Conservation (phyloP, 2,329 filamentous ascomycete species). For the Tympanopsis confertula region DNA sequence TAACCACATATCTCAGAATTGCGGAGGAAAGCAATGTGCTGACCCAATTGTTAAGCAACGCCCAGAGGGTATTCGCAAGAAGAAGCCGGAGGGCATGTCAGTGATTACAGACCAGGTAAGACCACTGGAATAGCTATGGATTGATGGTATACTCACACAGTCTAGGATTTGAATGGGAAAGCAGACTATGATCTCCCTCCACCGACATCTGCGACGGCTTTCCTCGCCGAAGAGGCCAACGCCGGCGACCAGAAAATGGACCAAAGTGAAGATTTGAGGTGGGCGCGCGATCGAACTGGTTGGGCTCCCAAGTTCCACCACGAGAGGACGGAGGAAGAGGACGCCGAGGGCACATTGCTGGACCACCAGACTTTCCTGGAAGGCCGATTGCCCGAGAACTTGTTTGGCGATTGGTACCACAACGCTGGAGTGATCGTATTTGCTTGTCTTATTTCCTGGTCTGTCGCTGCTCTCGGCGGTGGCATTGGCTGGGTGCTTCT, state of each 20-base stretch:
- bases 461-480: constrained; percentile 78
- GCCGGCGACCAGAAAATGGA: constrained; percentile 34
- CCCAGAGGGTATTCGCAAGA: constrained; percentile 6
- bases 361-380: constrained; percentile 81
- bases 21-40: background rate
- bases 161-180: too few species aligned
- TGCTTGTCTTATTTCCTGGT: constrained; percentile 80
- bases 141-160: too few species aligned
- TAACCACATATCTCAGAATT: constrained; percentile 8
- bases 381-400: constrained; percentile 33
- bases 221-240: constrained; percentile 40
- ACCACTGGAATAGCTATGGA: too few species aligned
- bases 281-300: constrained; percentile 49
- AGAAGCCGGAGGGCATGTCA: constrained; percentile 23
- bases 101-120: background rate
- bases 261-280: constrained; percentile 40
- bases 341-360: constrained; percentile 63
- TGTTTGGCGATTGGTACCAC: constrained; percentile 73
- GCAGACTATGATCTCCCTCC: constrained; percentile 60
- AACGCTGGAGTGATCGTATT: constrained; percentile 92
- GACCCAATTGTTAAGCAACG: too few species aligned
- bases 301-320: constrained; percentile 83
- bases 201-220: constrained; percentile 64
- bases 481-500: constrained; percentile 88
- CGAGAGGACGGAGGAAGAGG: constrained; percentile 41